Base-by-base conservation (phyloP, 208 protist species). In the Hexamita inflata region DNA sequence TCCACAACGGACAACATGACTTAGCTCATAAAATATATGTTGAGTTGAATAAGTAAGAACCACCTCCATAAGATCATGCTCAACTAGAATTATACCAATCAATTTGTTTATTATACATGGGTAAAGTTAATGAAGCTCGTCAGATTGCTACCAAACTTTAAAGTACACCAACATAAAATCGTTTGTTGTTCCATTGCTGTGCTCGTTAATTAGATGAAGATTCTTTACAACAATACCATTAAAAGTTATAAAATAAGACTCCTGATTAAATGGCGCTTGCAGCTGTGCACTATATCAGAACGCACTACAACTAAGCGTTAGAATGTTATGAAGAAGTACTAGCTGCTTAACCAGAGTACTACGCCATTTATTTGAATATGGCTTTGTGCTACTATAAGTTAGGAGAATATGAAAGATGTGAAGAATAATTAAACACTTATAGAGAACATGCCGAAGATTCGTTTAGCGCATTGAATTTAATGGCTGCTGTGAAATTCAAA, bases 281-380 rank as follows among this genome's bases (percentile, higher is more conserved):
- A 24, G 64, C 64, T 4, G 64, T 70, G 15, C 64, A 70, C 35
- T 70, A 45, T 49, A 15, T 70, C 9, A 40, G 64, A n/a, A 70
- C 64, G 15, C 64, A 70, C n/a, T 70, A 70, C 35, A n/a, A 70
- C 26, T 38, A 70, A 38, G 64, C 64, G 9, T 34, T 70, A 32
- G 64, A 70, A 45, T 70, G 64, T 49, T 70, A 70, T 38, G 64
- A 70, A 49, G 64, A 70, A n/a, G 64, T 70, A 30, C 35, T 70
- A 30, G 28, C n/a, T 15, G 40, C n/a, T 11, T 38, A 70, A 45
- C 35, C 9, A 15, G 64, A 70, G 35, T 70, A 38, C 35, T 70
- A 49, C 42, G 64, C 64, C 11, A 70, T 70, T 24, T 70, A 70
- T 70, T 45, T 70, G 64, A 7, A 70, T 45, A 70, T 70, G 64